Evolutionary conservation across 177 flowering plant genomes (phyloP).

Genomic region (Vitis hybrid): DNA sequence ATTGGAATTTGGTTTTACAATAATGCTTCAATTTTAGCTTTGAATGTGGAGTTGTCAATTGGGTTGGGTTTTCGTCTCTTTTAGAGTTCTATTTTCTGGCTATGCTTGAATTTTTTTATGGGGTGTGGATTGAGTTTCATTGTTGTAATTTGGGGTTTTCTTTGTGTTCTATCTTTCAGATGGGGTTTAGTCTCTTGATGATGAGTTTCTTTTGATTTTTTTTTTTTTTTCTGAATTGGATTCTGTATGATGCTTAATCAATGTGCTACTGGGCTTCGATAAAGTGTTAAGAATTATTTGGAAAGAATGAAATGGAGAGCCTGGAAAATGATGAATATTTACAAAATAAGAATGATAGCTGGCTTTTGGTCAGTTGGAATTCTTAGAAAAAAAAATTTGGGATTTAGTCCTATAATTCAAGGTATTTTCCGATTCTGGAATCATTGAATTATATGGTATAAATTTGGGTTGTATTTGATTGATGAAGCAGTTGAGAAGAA

Average conservation of each 20-base stretch:
- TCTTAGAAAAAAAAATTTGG: neutral
- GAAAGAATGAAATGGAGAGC: neutral
- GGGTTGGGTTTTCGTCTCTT: too few species aligned
- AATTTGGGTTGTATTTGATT: neutral
- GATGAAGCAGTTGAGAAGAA: neutral
- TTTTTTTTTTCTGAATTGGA: neutral
- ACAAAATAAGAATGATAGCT: neutral
- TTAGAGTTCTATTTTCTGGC: neutral
- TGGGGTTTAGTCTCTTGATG: too few species aligned
- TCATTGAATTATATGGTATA: neutral
- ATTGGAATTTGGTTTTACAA: neutral
- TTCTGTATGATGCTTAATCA: too few species aligned
- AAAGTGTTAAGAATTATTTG: too few species aligned
- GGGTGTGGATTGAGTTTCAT: neutral
- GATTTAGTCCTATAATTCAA: neutral
- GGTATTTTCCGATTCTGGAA: neutral
- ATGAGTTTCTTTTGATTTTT: neutral
- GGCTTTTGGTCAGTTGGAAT: neutral
- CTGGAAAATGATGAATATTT: neutral
- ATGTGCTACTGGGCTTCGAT: too few species aligned
- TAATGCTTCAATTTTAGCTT: conserved; percentile 3
- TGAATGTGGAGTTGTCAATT: too few species aligned
- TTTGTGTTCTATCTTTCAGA: too few species aligned
- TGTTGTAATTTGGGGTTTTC: neutral
- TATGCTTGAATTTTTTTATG: neutral